Conservation (phyloP, 2,329 filamentous ascomycete genomes). For the Beauveria medogensis region DNA sequence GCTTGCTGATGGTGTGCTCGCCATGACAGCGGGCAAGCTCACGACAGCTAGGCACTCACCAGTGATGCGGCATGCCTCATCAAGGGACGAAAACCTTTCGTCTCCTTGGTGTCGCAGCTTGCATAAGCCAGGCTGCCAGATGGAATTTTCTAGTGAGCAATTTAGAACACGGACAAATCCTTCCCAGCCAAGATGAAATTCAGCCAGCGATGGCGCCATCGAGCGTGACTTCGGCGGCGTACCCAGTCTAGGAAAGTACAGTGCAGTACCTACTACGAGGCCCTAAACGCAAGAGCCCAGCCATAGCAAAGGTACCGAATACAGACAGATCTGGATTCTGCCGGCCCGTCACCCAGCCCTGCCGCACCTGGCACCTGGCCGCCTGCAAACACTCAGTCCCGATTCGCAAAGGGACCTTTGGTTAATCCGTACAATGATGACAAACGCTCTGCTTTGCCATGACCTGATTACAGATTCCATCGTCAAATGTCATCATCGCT, state of each 20-base stretch:
- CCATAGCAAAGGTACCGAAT: not conserved
- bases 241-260: not conserved
- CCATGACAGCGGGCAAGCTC: too few species aligned
- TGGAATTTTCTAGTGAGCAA: not conserved
- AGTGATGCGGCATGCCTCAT: not conserved
- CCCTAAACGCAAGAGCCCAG: not conserved
- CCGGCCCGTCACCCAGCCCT: not conserved
- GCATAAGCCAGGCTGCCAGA: not conserved
- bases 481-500: slow-evolving; percentile 6
- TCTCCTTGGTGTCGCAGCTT: not conserved
- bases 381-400: not conserved
- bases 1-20: not conserved
- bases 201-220: slow-evolving; percentile 6
- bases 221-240: not conserved
- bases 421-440: not conserved
- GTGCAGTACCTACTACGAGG: not conserved
- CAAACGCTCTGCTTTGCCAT: not conserved
- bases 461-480: slow-evolving; percentile 9
- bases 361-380: not conserved
- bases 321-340: not conserved
- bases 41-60: not conserved
- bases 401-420: not conserved
- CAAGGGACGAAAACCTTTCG: not conserved
- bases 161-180: not conserved
- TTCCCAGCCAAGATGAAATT: not conserved